These are phyloP conservation scores for Achlya hypogyna DNA, from an alignment of 352 stramenopile species.

Conservation along the genomic window DNA sequence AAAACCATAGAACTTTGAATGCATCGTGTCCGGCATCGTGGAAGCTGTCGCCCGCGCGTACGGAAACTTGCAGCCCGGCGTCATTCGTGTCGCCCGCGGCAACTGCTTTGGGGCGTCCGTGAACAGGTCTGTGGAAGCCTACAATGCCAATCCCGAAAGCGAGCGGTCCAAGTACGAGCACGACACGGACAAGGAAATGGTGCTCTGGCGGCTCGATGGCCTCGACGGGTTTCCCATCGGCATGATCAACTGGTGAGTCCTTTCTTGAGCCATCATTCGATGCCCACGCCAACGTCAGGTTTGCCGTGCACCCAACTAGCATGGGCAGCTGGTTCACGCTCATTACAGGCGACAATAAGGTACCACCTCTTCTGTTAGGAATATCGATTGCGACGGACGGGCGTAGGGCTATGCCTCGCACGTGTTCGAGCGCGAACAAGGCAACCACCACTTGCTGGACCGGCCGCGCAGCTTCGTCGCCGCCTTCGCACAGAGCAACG, in stretches of 20 bases:
- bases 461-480: constrained; percentile 82
- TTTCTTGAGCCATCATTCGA: not conserved
- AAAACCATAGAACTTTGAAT: constrained; percentile 79
- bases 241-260: constrained; percentile 81
- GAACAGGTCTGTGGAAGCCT: constrained; percentile 85
- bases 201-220: constrained; percentile 78
- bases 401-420: constrained; percentile 74
- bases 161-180: constrained; percentile 71
- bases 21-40: constrained; percentile 83
- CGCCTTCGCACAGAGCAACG: constrained; percentile 89
- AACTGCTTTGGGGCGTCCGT: constrained; percentile 72
- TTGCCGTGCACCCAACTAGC: constrained; percentile 88
- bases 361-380: constrained; percentile 12
- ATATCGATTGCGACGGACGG: not conserved
- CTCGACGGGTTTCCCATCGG: constrained; percentile 74
- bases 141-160: constrained; percentile 76
- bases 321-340: constrained; percentile 91
- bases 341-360: constrained; percentile 91
- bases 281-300: constrained; percentile 28
- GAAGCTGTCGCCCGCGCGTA: constrained; percentile 71
- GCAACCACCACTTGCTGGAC: constrained; percentile 70
- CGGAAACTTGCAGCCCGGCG: constrained; percentile 51
- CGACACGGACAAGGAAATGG: constrained; percentile 91
- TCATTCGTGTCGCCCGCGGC: constrained; percentile 52
- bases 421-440: constrained; percentile 78